Base-by-base conservation (phyloP, 2,329 filamentous ascomycete species). In the Aspergillus arachidicola region DNA sequence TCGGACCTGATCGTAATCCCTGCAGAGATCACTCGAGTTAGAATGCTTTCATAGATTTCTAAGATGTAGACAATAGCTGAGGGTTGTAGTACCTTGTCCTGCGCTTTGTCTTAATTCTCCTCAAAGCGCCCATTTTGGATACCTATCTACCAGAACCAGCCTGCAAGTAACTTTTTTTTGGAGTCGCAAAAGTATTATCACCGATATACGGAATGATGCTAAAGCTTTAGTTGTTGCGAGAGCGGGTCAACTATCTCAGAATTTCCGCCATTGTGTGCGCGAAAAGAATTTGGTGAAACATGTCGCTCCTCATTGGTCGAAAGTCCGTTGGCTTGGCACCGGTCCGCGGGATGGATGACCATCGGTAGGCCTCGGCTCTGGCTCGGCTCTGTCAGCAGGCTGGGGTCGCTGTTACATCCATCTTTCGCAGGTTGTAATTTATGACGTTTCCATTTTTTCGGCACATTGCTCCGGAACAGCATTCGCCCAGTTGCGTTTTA, bases 1-100 rank as follows among this genome's bases (percentile, higher is more conserved):
- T 75, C 94, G 89, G 78, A 98, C 88, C 81, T 98, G 94, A 79
- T 99, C 95, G 73, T 97, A 85, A 79, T 96, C 94, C 79, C 95
- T 95, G 73, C 72, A 81, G 67, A 80, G 74, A 54, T 55, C 32
- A 23, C 55, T 79, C 10, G 10, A 59, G 61, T 71, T 59, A 71
- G 66, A 61, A 53, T 45, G 34, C 34, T 32, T 32, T 32, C 9
- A 19, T n/a, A 21, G 4, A 38, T 48, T n/a, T 16, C 36, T 53
- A 36, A 50, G 51, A 61, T 50, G 54, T n/a, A 57, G 23, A 36
- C 46, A 38, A 61, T 3, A 23, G 34, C 34, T 32, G 57, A 59
- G n/a, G 50, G 56, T 64, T 78, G 45, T 16, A 48, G 62, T 80
- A 90, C 89, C 89, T 87, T 23, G 85, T 88, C 73, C 88, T 87